phyloP scores from a whole-genome alignment of 2,329 filamentous ascomycete species.

The Fusarium floridanum region DNA sequence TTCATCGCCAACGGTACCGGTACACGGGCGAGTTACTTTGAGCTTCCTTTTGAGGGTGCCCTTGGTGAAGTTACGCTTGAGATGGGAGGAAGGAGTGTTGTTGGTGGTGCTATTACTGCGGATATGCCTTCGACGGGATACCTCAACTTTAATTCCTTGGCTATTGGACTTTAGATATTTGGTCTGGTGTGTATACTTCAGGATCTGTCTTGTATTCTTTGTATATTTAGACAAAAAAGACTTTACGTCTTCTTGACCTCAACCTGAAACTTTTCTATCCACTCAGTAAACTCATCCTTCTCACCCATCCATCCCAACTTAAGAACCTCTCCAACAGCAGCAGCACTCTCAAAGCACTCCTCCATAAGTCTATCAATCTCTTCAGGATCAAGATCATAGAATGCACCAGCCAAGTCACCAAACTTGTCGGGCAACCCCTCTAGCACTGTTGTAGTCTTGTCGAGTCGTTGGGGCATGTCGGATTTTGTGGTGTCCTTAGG shows the following conservation, averaged over 20 bases:
- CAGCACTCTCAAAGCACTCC: constrained; percentile 71
- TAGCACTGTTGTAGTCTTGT: constrained; percentile 69
- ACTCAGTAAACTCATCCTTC: constrained; percentile 82
- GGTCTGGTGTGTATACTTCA: neutral
- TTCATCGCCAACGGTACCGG: constrained; percentile 32
- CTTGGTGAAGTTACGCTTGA: constrained; percentile 32
- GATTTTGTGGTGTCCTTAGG: constrained; percentile 52
- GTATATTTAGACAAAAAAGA: neutral
- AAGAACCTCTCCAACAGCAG: constrained; percentile 67
- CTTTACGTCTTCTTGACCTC: constrained; percentile 61
- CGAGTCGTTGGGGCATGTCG: constrained; percentile 59
- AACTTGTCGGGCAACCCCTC: constrained; percentile 74
- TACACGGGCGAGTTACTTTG: constrained; percentile 37
- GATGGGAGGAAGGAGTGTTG: constrained; percentile 32
- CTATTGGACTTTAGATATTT: constrained; percentile 28
- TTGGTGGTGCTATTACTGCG: constrained; percentile 32
- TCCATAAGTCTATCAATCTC: constrained; percentile 71
- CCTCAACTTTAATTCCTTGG: constrained; percentile 43
- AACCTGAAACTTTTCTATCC: constrained; percentile 72
- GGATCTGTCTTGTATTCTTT: neutral
- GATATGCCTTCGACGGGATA: constrained; percentile 31
- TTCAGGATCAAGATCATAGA: constrained; percentile 76
- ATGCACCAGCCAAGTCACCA: constrained; percentile 77
- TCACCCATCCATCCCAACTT: constrained; percentile 71
- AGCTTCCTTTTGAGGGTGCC: constrained; percentile 36